Percentiles rank a stretch among this genome's conserved stretches.
Conservation (phyloP, 352 stramenopile species). For the Phytophthora constricta region DNA sequence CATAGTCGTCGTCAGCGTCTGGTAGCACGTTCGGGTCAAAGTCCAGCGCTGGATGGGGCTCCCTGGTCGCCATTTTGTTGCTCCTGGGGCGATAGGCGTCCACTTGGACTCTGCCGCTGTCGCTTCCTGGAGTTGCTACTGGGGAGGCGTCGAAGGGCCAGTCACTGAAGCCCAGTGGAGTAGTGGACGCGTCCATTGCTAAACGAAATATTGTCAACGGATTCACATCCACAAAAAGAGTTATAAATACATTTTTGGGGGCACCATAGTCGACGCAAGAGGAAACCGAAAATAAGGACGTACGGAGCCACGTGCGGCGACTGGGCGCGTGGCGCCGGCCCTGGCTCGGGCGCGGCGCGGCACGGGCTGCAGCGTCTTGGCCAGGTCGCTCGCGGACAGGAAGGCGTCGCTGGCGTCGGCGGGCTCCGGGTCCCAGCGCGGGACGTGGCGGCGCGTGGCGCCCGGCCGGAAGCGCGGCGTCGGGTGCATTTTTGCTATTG, state of each 20-base stretch:
- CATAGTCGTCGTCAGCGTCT: conserved; percentile 20
- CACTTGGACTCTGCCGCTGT: background rate
- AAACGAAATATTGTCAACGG: background rate
- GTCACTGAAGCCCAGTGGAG: conserved; percentile 25
- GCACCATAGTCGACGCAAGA: too few species aligned
- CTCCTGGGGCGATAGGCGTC: conserved; percentile 7
- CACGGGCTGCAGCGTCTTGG: conserved; percentile 41
- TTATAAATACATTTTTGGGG: too few species aligned
- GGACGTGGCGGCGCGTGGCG: background rate
- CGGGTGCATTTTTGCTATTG: conserved; percentile 21
- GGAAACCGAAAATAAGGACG: conserved; percentile 6
- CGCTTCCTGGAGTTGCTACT: conserved; percentile 4
- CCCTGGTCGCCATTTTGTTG: background rate
- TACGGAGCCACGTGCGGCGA: conserved; percentile 19
- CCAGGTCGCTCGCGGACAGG: conserved; percentile 40
- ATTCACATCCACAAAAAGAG: background rate
- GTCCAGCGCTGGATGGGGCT: conserved; percentile 10
- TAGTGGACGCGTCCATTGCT: conserved; percentile 27
- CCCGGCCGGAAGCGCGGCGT: conserved; percentile 23
- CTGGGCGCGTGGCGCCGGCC: conserved; percentile 12
- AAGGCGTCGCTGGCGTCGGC: conserved; percentile 28
- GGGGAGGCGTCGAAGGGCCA: conserved; percentile 28
- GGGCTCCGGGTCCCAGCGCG: conserved; percentile 21
- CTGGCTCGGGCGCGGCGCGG: conserved; percentile 7
- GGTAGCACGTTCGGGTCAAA: conserved; percentile 6